Evolutionary conservation across 441 rosid species (phyloP).

Genomic region (Rhodomyrtus psidioides): DNA sequence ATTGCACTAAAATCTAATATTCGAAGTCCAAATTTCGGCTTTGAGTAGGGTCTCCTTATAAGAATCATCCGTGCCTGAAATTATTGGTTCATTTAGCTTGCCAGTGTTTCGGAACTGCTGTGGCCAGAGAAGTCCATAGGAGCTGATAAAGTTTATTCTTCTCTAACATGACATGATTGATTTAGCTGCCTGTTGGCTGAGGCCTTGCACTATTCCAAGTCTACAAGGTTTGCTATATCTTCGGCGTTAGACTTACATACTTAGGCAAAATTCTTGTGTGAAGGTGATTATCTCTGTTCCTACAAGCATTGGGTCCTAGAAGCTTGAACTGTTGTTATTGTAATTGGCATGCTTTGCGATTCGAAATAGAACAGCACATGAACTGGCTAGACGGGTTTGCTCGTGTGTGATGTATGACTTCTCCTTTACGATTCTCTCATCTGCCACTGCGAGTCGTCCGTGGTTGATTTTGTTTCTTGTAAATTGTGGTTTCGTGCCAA

Average conservation of each 20-base stretch:
- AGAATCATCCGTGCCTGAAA: background rate
- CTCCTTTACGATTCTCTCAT: background rate
- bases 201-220: background rate
- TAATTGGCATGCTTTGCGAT: background rate
- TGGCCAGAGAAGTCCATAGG: background rate
- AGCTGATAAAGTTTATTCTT: background rate
- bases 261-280: background rate
- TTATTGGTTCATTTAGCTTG: background rate
- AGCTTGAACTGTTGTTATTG: background rate
- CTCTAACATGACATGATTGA: too few relatives aligned
- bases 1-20: background rate
- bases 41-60: background rate
- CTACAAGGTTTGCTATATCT: background rate
- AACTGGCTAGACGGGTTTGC: background rate
- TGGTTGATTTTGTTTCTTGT: background rate
- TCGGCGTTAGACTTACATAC: background rate
- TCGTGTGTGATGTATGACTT: background rate
- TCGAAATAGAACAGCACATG: background rate
- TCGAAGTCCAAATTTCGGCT: background rate
- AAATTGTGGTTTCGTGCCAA: background rate
- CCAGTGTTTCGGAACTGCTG: background rate
- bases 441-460: background rate
- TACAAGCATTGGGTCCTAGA: background rate
- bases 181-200: background rate
- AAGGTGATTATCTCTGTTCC: background rate